phyloP scores from a whole-genome alignment of 164 flowering plant genomes.

The Vitis riparia region DNA sequence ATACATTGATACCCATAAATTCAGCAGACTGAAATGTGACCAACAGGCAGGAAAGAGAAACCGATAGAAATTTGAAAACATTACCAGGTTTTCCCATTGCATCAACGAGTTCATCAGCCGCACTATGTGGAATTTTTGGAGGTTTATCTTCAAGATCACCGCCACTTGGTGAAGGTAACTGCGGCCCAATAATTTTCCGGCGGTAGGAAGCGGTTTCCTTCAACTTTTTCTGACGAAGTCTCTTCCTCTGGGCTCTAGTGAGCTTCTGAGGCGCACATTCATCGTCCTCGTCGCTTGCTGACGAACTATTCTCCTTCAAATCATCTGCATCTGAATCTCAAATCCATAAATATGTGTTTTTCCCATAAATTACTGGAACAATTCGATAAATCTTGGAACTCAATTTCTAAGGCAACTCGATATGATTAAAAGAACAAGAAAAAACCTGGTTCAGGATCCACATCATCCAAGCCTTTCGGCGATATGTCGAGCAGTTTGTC shows the following conservation, averaged over 20 bases:
- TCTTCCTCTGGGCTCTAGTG: slow-evolving; percentile 63
- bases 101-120: slow-evolving; percentile 2
- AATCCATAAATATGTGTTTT: neutral
- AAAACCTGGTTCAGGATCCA: slow-evolving; percentile 15
- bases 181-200: slow-evolving; percentile 49
- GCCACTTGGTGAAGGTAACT: slow-evolving; percentile 26
- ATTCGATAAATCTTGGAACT: neutral
- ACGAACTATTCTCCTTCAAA: slow-evolving; percentile 12
- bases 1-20: no score
- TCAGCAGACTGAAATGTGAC: no score
- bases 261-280: slow-evolving; percentile 31
- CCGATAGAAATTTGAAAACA: neutral
- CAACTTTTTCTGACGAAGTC: slow-evolving; percentile 50
- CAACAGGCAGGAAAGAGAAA: no score
- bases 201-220: slow-evolving; percentile 39
- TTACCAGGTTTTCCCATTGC: slow-evolving; percentile 20
- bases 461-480: neutral
- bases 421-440: neutral
- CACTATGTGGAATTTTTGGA: slow-evolving; percentile 35
- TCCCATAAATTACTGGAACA: neutral
- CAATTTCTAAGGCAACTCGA: neutral
- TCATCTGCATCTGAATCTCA: slow-evolving; percentile 19
- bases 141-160: slow-evolving; percentile 5
- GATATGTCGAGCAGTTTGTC: neutral
- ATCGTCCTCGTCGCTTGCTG: slow-evolving; percentile 16